Evolutionary conservation across 148 eudicot species (phyloP).

Genomic region (Vaccinium macrocarpon): DNA sequence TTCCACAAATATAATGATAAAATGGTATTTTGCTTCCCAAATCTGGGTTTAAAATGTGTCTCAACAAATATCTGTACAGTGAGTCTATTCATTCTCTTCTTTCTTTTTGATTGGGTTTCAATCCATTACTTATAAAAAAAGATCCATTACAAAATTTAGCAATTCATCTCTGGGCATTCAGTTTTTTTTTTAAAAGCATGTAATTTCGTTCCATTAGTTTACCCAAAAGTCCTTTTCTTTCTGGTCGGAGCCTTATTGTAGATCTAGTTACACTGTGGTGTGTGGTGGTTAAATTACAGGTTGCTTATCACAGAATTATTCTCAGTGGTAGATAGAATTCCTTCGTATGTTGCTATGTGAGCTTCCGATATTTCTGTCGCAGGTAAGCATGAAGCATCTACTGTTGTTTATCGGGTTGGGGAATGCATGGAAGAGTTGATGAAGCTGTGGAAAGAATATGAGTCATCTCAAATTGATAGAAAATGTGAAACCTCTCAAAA

Average conservation of each 20-base stretch:
- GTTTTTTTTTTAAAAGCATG: background rate
- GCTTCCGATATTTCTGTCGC: constrained; percentile 25
- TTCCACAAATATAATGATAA: background rate
- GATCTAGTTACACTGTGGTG: background rate
- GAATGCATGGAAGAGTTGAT: constrained; percentile 89
- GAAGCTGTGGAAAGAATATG: constrained; percentile 83
- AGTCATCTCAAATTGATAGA: constrained; percentile 54
- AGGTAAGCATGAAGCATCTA: constrained; percentile 72
- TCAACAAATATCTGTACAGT: background rate
- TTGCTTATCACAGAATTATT: background rate
- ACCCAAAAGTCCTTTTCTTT: background rate
- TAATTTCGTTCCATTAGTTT: background rate
- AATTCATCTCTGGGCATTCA: background rate
- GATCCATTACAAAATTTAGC: background rate
- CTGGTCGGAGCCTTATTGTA: background rate
- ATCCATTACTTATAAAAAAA: too few species aligned
- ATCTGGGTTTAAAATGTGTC: background rate
- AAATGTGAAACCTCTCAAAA: constrained; percentile 45
- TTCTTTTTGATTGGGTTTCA: too few species aligned
- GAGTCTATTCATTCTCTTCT: background rate
- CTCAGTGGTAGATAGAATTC: background rate
- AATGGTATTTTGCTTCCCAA: background rate
- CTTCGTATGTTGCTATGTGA: background rate
- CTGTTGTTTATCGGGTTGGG: constrained; percentile 74
- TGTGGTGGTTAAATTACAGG: background rate